Evolutionary conservation across 140 eudicot species (phyloP).

Genomic region (Ambrosia hybrid): DNA sequence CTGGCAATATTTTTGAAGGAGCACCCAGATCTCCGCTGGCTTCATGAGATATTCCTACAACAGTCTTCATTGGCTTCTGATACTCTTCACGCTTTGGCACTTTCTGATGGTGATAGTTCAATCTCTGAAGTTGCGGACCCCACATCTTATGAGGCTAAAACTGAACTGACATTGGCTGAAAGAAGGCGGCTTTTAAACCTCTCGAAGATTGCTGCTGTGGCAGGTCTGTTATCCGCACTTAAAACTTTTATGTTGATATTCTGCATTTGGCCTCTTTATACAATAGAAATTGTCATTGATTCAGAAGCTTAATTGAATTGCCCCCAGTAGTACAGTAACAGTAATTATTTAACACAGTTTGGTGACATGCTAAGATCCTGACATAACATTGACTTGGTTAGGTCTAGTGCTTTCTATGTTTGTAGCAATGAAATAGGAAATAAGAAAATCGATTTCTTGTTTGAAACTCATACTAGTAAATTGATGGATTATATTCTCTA

Average conservation of each 20-base stretch:
- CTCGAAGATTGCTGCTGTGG: constrained; percentile 82
- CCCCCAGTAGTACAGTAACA: background rate
- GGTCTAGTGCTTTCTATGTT: background rate
- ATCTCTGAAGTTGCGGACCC: constrained; percentile 39
- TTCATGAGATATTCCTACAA: constrained; percentile 78
- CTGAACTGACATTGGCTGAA: constrained; percentile 51
- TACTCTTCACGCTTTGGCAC: constrained; percentile 72
- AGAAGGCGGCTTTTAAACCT: constrained; percentile 80
- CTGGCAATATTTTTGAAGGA: constrained; percentile 71
- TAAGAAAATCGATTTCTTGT: background rate
- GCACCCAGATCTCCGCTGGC: constrained; percentile 85
- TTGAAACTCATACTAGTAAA: background rate
- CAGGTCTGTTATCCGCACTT: constrained; percentile 54
- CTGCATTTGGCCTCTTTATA: constrained; percentile 3
- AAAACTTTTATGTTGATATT: background rate
- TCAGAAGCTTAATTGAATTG: background rate
- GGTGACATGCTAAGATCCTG: background rate
- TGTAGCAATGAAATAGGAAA: background rate
- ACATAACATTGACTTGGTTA: background rate
- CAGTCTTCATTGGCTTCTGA: constrained; percentile 78
- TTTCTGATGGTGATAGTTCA: constrained; percentile 48
- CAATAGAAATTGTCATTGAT: background rate
- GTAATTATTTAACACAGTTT: background rate
- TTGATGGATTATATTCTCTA: constrained; percentile 3
- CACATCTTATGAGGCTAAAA: constrained; percentile 23